Conservation (phyloP, 1,284 basidiomycete genomes). For the Sporisorium reilianum region DNA sequence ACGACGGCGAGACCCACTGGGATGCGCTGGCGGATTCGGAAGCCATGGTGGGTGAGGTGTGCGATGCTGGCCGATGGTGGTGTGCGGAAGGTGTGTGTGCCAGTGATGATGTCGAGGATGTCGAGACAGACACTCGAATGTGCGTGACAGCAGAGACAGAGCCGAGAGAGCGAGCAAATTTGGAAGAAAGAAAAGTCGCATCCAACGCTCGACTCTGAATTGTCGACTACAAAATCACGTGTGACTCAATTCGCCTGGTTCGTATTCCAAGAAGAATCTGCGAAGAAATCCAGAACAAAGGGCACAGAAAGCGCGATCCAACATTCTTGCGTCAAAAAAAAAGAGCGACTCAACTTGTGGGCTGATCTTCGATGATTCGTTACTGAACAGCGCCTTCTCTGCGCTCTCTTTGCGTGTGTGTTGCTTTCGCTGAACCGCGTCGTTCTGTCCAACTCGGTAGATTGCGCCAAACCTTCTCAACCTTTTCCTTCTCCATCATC, state of each 20-base stretch:
- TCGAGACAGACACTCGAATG: background rate
- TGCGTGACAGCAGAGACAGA: too few species aligned
- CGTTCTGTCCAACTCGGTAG: background rate
- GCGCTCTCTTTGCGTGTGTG: background rate
- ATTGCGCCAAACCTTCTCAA: slow-evolving; percentile 4
- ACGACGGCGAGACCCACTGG: slow-evolving; percentile 53
- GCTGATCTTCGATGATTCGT: slow-evolving; percentile 15
- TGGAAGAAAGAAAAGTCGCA: slow-evolving; percentile 30
- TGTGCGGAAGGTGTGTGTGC: background rate
- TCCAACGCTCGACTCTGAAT: slow-evolving; percentile 4
- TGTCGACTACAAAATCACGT: slow-evolving; percentile 21
- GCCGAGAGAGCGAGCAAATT: slow-evolving; percentile 26
- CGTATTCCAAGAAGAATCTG: slow-evolving; percentile 7
- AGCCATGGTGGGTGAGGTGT: slow-evolving; percentile 24
- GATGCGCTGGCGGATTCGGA: slow-evolving; percentile 40
- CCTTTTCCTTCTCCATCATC: background rate
- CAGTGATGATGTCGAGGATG: slow-evolving; percentile 10
- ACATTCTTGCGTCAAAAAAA: background rate
- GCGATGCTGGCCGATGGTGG: background rate
- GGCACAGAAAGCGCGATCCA: background rate
- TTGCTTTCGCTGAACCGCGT: background rate
- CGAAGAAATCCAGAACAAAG: background rate
- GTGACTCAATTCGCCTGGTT: background rate
- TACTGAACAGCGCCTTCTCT: too few species aligned
- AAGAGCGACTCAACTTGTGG: too few species aligned